Evolutionary conservation across 1,284 basidiomycete species (phyloP).

Genomic region (Cryptococcus floricola): DNA sequence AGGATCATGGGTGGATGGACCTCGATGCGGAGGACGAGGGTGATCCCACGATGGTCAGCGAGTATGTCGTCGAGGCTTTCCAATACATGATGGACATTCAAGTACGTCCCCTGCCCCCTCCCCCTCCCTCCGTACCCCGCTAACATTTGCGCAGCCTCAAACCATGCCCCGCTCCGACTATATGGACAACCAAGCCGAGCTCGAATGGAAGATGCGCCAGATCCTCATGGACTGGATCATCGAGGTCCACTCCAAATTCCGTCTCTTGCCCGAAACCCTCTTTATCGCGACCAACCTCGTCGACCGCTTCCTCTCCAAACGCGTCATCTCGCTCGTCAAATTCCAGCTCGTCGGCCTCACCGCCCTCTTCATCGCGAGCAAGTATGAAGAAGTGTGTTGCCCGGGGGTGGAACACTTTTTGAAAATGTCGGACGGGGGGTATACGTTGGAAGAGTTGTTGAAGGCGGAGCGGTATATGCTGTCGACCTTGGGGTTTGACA

Average conservation of each 20-base stretch:
- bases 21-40: conserved; percentile 90
- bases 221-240: conserved; percentile 97
- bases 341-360: conserved; percentile 93
- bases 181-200: conserved; percentile 84
- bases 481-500: conserved; percentile 84
- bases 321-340: conserved; percentile 85
- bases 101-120: conserved; percentile 49
- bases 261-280: conserved; percentile 89
- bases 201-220: conserved; percentile 90
- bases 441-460: conserved; percentile 81
- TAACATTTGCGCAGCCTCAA: conserved; percentile 57
- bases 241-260: conserved; percentile 91
- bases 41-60: conserved; percentile 93
- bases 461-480: conserved; percentile 92
- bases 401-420: conserved; percentile 86
- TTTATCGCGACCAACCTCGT: conserved; percentile 94
- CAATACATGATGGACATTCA: conserved; percentile 76
- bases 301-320: conserved; percentile 89
- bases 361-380: conserved; percentile 87
- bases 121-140: background rate
- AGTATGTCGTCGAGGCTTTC: conserved; percentile 94
- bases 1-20: conserved; percentile 67
- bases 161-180: conserved; percentile 85
- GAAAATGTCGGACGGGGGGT: conserved; percentile 81
- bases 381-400: conserved; percentile 93